Evolutionary conservation across 2,329 filamentous ascomycete species (phyloP), one percentile per base, ranked within the genome.

Genomic region (Periglandula ipomoeae): DNA sequence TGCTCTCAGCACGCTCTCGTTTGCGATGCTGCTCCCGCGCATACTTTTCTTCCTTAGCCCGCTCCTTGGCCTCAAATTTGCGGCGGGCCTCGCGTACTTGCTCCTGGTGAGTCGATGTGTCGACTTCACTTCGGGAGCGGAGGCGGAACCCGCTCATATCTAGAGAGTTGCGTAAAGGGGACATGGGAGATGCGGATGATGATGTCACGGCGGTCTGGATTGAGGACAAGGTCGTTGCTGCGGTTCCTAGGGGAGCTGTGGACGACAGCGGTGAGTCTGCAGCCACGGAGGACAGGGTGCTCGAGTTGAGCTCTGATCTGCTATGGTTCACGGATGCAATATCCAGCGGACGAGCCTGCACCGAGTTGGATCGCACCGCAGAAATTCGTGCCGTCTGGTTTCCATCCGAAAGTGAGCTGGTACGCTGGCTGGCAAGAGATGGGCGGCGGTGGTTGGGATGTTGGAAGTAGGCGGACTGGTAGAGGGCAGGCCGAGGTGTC

Each of bases 31-130:
- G 73, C 55, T 81, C 76, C 11, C 74, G 74, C 15, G 75, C 78
- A 44, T 78, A 78, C 58, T 81, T 82, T 59, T 82, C 79, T 32
- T 82, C 75, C 64, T 84, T 83, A 47, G 68, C 68, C 15, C 70
- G 70, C 61, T 84, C 79, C 59, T 76, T 79, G 59, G 80, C 75
- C 58, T 81, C 73, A 53, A 83, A 84, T 58, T 78, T 80, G 56
- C 77, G 76, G 47, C 81, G 78, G 4, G 79, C 80, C 57, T 76
- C 74, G 40, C 76, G 73, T 30, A 84, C 75, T 38, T 79, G 75
- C 52, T 81, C 78, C 45, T 73, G 68, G 24, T 76, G 75, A 1
- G 70, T 70, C 11, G 67, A 70, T 5, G 75, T 72, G 58, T 81
- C 77, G 15, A 81, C 66, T 53, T 83, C 79, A 37, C 78, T 81